A percentile compares a stretch with the other conserved stretches of the same genome.
These are phyloP conservation scores for Hypoxylon perforatum DNA, from an alignment of 495 filamentous ascomycete species.

Conservation along the genomic window DNA sequence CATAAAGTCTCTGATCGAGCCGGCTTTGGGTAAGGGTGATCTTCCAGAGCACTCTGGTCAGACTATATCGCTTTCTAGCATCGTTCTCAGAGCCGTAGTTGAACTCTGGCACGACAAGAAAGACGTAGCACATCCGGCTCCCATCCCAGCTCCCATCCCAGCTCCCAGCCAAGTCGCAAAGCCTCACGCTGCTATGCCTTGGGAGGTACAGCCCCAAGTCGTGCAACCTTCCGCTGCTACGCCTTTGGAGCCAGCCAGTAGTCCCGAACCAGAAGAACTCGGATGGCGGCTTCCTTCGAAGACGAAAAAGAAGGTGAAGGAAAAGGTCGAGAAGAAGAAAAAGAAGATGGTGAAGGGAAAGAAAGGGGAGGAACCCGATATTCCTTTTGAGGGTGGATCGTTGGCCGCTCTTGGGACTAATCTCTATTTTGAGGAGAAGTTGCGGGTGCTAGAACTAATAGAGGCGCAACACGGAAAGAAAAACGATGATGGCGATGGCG, in stretches of 20 bases:
- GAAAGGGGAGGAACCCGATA: neutral
- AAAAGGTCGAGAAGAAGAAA: neutral
- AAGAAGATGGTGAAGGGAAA: neutral
- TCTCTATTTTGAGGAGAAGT: too few species aligned
- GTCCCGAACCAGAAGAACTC: neutral
- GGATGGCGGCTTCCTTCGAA: too few species aligned
- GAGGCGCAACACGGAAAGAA: neutral
- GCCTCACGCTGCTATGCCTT: neutral
- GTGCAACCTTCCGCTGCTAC: too few species aligned
- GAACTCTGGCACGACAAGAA: slow-evolving; percentile 20
- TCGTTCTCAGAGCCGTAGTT: slow-evolving; percentile 14
- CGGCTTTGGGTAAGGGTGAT: neutral
- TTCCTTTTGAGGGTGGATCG: neutral
- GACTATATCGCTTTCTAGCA: slow-evolving; percentile 3
- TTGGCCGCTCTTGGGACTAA: neutral
- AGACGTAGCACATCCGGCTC: too few species aligned
- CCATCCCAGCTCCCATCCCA: neutral
- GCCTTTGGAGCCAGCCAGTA: too few species aligned
- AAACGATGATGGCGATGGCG: neutral
- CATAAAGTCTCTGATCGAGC: slow-evolving; percentile 15
- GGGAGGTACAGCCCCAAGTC: too few species aligned
- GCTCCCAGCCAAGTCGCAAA: neutral
- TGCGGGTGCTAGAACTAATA: neutral
- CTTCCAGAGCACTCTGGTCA: neutral
- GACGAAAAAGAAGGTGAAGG: neutral